Evolutionary conservation across 495 filamentous ascomycete species (phyloP), one percentile per base, ranked within the genome.

Genomic region (Penicillium turbatum): DNA sequence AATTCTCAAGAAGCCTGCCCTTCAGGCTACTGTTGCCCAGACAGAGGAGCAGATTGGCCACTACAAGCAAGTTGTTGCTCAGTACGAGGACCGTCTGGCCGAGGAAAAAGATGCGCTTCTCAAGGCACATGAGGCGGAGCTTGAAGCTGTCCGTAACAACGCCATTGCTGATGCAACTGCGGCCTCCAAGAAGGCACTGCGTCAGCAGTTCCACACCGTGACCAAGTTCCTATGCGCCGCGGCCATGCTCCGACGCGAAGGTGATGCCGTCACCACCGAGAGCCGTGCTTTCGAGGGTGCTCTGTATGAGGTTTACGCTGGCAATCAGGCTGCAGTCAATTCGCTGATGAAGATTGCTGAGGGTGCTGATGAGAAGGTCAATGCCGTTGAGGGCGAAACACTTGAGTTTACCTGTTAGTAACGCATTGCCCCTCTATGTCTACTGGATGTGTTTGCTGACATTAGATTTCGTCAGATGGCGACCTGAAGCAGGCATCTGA

Each of bases 281-380:
- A 88, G 82, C 62, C 82, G 82, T 70, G 93, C 91, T 38, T 87
- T 97, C 54, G 95, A 99, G 71, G 90, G 88, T 46, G 86, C 93
- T 26, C 78, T 99, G 37, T 83, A 92, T 46, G 78, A 88, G 61
- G 86, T 97, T 35, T 99, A 99, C 69, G 86, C 83, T 17, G 95
- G 95, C 29, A 87, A 90, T 57, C 80, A 86, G 43, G 79, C 80
- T 59, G 92, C 91, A 15, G 89, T 99, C 13, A 75, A 79, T 32
- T 82, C 88, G 11, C 92, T 95, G 76, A 66, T 90, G 57, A 95
- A 89, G 72, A 74, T 99, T 35, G 87, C 95, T 50, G 77, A 89
- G 40, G 93, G 92, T 24, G 81, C 79, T 21, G 82, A 88, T 31
- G 91, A 97, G 52, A 79, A 77, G 57, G 81, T 90, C 1, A 62